Evolutionary conservation across 2,329 filamentous ascomycete genomes (phyloP), one percentile per base, ranked within the genome.

Genomic region (Dothiorella sarmentorum): DNA sequence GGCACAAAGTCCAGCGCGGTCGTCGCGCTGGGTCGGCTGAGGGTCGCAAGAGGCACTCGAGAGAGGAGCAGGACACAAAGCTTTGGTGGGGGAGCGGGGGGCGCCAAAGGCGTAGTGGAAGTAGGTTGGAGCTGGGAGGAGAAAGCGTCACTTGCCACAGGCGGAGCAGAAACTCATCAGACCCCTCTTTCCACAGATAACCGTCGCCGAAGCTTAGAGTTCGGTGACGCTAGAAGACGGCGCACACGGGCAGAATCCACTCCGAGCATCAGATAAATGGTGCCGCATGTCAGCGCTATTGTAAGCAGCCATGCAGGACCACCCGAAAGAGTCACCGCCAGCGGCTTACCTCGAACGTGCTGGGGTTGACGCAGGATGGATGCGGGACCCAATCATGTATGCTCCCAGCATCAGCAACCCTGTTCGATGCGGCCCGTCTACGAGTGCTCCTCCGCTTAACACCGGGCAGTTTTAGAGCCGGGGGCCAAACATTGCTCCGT

Each of bases 291-390:
- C 33, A 53, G 49, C 49, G 49, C 33, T 53, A 40, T 40, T 15
- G 49, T 53, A 53, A 53, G 49, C 47, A 52, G 47, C 47, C 47
- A 52, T 52, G 47, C 47, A 52, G 47, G 33, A 26, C 31, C 35
- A 29, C 49, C n/a, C 27, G 13, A n/a, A 53, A 40, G 49, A 53
- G 49, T 53, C 49, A 53, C 49, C 49, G 49, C 49, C 31, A 52
- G 47, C 47, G 22, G 31, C 47, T 52, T 52, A 31, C 31, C 47
- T 7, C 37, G 47, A 38, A 26, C 27, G 47, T 18, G 27, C 49
- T 53, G 35, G 22, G n/a, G 22, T 35, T 53, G 35, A 53, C 35
- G 49, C 49, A 40, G n/a, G 33, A 53, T 53, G 24, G 9, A 22
- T 22, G 15, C 31, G 9, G 22, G 33, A 40, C 13, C 49, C 49